Evolutionary conservation across 2,329 filamentous ascomycete genomes (phyloP), one percentile per base, ranked within the genome.

Genomic region (Thielaviopsis punctulata): DNA sequence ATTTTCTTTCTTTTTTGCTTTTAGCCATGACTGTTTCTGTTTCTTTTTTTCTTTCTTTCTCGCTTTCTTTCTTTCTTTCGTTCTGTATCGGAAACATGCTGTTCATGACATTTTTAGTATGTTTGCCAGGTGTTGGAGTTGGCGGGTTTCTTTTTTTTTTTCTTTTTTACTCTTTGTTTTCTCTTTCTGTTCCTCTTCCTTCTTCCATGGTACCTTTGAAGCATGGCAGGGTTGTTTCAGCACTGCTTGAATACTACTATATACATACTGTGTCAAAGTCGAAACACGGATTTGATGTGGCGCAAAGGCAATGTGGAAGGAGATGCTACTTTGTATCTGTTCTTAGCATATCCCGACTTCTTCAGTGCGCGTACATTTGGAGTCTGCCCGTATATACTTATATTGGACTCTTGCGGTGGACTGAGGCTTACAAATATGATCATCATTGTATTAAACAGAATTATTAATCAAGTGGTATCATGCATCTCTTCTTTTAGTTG

Each of bases 51-150:
- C 25, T 45, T 27, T 48, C 25, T 54, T 47, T 27, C n/a, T 49
- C 36, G 43, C 48, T 54, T 51, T 25, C 23, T 45, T 47, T 43
- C 45, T 23, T 53, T 33, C 48, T 49, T 47, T 13, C 39, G 18
- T 46, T 52, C 21, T 49, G 18, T 45, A 23, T 33, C 45, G 45
- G 43, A 18, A 50, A 25, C 30, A 44, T 53, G n/a, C 24, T 48
- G 48, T 46, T 39, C 36, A 25, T 43, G 41, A 33, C 25, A 18
- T 36, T 41, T 60, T 51, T 63, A 64, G 15, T 59, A 61, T 39
- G 41, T 59, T n/a, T 59, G 58, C 21, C 45, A 56, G 8, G 58
- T 60, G 49, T 56, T 56, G 18, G 60, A 59, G 41, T 57, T 59
- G 19, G 55, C 18, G 24, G n/a, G 43, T 60, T 50, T 45, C 57